These are phyloP conservation scores for Dimocarpus longan DNA, from an alignment of 345 rosid genomes.

Conservation along the genomic window DNA sequence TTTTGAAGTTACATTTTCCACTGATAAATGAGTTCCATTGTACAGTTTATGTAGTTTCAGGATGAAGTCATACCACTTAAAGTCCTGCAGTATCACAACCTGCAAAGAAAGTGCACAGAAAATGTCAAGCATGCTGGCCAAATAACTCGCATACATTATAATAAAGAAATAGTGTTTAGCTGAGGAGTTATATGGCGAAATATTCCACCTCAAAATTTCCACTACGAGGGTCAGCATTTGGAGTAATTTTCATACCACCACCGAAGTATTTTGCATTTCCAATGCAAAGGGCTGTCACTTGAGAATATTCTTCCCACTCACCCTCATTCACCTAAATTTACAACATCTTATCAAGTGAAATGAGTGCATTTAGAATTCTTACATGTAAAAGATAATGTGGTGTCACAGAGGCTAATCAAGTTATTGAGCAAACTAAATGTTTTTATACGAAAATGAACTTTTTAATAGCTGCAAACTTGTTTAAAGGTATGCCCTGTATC, in stretches of 20 bases:
- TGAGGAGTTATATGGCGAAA: neutral
- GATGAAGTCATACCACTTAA: conserved; percentile 91
- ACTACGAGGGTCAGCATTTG: conserved; percentile 78
- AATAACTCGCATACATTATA: neutral
- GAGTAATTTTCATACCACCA: conserved; percentile 96
- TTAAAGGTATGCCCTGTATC: neutral
- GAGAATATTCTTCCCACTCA: conserved; percentile 75
- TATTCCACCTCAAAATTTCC: conserved; percentile 76
- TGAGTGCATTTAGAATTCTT: neutral
- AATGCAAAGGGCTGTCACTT: conserved; percentile 88
- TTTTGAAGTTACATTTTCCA: conserved; percentile 72
- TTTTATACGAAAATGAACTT: neutral
- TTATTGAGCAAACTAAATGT: conserved; percentile 10
- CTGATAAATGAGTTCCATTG: conserved; percentile 82
- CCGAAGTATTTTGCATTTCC: conserved; percentile 97
- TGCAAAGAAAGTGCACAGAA: conserved; percentile 32
- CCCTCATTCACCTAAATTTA: conserved; percentile 66
- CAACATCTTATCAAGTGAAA: conserved; percentile 22
- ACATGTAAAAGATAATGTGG: neutral
- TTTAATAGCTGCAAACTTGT: neutral
- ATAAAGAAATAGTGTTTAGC: neutral
- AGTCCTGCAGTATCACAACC: conserved; percentile 92
- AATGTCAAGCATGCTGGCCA: conserved; percentile 22
- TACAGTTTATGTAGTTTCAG: conserved; percentile 71
- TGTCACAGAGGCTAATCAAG: neutral